These are phyloP conservation scores for Fusarium verticillioides DNA, from an alignment of 2,329 filamentous ascomycete species.

Conservation along the genomic window DNA sequence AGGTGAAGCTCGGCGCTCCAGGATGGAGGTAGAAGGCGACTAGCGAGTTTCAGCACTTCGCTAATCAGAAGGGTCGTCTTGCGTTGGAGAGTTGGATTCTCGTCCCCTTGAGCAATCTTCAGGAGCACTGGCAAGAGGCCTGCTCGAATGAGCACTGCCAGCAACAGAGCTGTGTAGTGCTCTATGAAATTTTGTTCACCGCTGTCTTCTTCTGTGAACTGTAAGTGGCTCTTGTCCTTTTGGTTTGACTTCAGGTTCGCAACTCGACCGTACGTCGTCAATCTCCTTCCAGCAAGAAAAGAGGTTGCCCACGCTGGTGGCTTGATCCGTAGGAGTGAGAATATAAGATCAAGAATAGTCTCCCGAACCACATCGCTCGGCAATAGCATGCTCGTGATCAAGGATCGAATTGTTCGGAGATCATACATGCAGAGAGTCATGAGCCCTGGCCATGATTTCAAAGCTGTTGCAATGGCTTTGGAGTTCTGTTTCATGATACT, in stretches of 20 bases:
- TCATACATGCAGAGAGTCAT: slow-evolving; percentile 90
- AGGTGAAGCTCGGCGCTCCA: slow-evolving; percentile 90
- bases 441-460: slow-evolving; percentile 94
- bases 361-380: slow-evolving; percentile 70
- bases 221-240: slow-evolving; percentile 60
- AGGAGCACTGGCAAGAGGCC: slow-evolving; percentile 74
- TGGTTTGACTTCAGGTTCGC: slow-evolving; percentile 77
- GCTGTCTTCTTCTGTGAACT: slow-evolving; percentile 72
- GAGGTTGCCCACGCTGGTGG: slow-evolving; percentile 92
- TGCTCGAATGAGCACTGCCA: slow-evolving; percentile 86
- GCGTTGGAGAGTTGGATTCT: slow-evolving; percentile 78
- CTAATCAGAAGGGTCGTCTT: slow-evolving; percentile 92
- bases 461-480: slow-evolving; percentile 88
- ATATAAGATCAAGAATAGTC: slow-evolving; percentile 88
- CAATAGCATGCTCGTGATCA: slow-evolving; percentile 72
- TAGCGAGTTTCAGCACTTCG: slow-evolving; percentile 89
- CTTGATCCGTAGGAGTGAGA: slow-evolving; percentile 85
- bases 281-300: slow-evolving; percentile 88
- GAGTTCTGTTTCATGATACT: slow-evolving; percentile 82
- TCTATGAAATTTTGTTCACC: slow-evolving; percentile 87
- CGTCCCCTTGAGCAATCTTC: slow-evolving; percentile 73
- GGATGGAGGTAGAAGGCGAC: slow-evolving; percentile 81
- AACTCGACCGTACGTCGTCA: slow-evolving; percentile 97
- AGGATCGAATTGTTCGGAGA: slow-evolving; percentile 83
- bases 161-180: slow-evolving; percentile 89